A percentile compares a stretch with the other conserved stretches of the same genome.
phyloP scores from a whole-genome alignment of 2,329 filamentous ascomycete genomes.

The Metarhizium robertsii region DNA sequence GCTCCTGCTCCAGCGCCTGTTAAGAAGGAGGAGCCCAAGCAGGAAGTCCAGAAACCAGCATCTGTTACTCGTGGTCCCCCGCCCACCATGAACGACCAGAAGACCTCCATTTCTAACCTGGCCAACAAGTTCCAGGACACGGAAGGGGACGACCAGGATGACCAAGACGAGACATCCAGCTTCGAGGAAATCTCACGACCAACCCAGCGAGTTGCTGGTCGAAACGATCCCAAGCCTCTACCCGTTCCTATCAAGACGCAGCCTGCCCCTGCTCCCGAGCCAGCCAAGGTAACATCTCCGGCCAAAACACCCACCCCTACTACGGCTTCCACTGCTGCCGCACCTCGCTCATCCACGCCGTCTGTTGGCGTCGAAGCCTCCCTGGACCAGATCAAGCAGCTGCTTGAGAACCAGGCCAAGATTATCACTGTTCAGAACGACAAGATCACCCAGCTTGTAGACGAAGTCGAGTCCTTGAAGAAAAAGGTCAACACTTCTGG shows the following conservation, averaged over 20 bases:
- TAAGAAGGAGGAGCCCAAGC: constrained; percentile 27
- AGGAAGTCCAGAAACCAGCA: constrained; percentile 45
- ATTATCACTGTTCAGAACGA: constrained; percentile 69
- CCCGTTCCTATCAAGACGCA: constrained; percentile 23
- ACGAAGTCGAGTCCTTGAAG: constrained; percentile 75
- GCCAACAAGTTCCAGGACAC: constrained; percentile 80
- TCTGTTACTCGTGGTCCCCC: constrained; percentile 37
- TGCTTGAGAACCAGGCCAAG: constrained; percentile 68
- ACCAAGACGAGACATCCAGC: constrained; percentile 61
- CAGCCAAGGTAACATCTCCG: constrained; percentile 23
- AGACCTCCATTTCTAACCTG: constrained; percentile 75
- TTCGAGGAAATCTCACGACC: constrained; percentile 83
- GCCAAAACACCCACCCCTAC: constrained; percentile 17
- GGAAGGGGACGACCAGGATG: constrained; percentile 52
- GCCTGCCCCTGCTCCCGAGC: constrained; percentile 11
- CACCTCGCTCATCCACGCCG: constrained; percentile 17
- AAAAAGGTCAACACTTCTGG: constrained; percentile 49
- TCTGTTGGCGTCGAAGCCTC: constrained; percentile 46
- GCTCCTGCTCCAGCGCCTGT: constrained; percentile 27
- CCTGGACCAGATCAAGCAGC: constrained; percentile 65
- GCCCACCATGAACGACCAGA: constrained; percentile 72
- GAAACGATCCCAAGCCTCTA: constrained; percentile 31
- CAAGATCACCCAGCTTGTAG: constrained; percentile 60
- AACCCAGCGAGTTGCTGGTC: constrained; percentile 45
- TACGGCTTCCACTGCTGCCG: constrained; percentile 20